These are phyloP conservation scores for Picochlorum sp. DNA, from an alignment of 139 green algal genomes.

Conservation along the genomic window DNA sequence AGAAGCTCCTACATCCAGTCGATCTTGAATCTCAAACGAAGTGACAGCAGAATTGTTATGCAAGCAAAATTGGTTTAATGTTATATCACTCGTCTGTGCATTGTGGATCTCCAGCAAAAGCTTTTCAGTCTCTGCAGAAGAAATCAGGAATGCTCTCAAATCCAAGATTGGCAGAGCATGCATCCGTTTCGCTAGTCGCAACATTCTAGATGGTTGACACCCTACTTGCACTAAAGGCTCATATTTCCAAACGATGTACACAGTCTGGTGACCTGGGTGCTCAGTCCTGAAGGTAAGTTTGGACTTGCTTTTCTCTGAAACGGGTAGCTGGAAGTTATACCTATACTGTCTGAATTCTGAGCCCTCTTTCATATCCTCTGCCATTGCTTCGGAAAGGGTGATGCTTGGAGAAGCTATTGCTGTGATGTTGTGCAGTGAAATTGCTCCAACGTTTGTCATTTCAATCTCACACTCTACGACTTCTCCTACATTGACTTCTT, in stretches of 20 bases:
- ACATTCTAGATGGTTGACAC: neutral
- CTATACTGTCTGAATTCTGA: neutral
- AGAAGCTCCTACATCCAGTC: too few relatives aligned
- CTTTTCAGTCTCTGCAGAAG: neutral
- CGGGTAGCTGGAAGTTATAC: neutral
- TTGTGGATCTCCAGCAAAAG: neutral
- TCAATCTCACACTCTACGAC: slow-evolving; percentile 19
- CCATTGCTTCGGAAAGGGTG: neutral
- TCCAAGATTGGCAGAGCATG: neutral
- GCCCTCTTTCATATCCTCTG: neutral
- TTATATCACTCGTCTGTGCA: too few relatives aligned
- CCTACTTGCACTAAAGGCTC: neutral
- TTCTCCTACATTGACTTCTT: slow-evolving; percentile 32
- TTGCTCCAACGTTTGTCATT: slow-evolving; percentile 31
- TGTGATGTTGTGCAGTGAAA: slow-evolving; percentile 18
- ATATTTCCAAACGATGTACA: slow-evolving; percentile 3
- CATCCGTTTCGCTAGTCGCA: neutral
- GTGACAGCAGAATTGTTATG: too few relatives aligned
- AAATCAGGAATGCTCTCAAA: neutral
- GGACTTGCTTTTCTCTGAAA: neutral
- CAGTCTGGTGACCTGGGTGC: neutral
- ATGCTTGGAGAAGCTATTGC: neutral
- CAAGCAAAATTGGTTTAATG: too few relatives aligned
- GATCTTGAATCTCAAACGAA: too few relatives aligned
- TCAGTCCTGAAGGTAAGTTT: neutral